phyloP scores from a whole-genome alignment of 228 moss, liverwort and hornwort species.

The Sphagnum magellanicum region DNA sequence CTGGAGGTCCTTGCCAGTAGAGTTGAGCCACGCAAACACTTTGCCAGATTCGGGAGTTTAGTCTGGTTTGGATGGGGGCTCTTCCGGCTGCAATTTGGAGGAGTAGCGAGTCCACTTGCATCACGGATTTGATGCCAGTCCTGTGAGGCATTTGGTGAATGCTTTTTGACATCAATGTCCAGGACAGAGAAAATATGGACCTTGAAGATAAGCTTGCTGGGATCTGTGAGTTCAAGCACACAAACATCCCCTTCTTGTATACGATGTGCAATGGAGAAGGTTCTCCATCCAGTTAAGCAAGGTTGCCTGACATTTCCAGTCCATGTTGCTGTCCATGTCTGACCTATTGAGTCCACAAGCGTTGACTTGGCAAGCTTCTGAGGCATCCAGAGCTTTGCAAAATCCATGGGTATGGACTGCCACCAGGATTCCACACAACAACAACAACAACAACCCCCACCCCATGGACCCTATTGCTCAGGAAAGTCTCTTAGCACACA shows the following conservation, averaged over 20 bases:
- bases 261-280: conserved; percentile 26
- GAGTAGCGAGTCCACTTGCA: no score
- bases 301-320: conserved; percentile 15
- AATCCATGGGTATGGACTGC: conserved; percentile 1
- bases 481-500: no score
- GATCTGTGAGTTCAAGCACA: conserved; percentile 24
- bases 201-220: conserved; percentile 3
- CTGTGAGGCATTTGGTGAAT: no score
- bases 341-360: conserved; percentile 1
- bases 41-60: no score
- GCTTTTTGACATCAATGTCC: not conserved
- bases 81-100: no score
- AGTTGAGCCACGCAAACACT: no score
- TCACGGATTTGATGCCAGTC: no score
- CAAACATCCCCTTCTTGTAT: conserved; percentile 40
- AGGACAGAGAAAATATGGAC: conserved; percentile 23
- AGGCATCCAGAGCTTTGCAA: conserved; percentile 2
- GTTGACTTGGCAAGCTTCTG: not conserved
- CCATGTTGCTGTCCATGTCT: conserved; percentile 31
- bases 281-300: conserved; percentile 28
- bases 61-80: no score
- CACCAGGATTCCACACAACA: not conserved
- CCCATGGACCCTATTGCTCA: no score
- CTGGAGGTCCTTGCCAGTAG: no score
- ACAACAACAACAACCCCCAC: no score